A percentile compares a stretch with the other conserved stretches of the same genome.
These are phyloP conservation scores for Metschnikowia rubicola DNA, from an alignment of 805 yeast genomes.

Conservation along the genomic window DNA sequence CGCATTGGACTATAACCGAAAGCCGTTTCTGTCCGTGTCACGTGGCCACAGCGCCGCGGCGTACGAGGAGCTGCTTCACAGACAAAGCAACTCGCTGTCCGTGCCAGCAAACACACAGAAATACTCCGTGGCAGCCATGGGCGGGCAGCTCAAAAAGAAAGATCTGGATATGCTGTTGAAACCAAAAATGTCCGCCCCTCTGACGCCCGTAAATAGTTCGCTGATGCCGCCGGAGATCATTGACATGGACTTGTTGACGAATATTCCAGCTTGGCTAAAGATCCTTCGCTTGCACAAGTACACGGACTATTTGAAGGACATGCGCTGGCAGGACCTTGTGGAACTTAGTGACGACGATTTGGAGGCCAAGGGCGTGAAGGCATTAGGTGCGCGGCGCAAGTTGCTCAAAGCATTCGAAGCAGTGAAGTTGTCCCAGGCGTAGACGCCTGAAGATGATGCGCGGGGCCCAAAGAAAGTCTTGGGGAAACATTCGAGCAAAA, in stretches of 20 bases:
- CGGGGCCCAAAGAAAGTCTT: too few species aligned
- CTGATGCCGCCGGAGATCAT: slow-evolving; percentile 44
- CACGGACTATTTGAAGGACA: slow-evolving; percentile 73
- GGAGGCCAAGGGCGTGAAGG: slow-evolving; percentile 79
- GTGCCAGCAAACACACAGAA: slow-evolving; percentile 25
- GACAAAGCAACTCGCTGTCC: slow-evolving; percentile 35
- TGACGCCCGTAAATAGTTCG: slow-evolving; percentile 9
- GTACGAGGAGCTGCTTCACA: slow-evolving; percentile 36
- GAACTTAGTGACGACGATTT: slow-evolving; percentile 65
- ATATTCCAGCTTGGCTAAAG: slow-evolving; percentile 91
- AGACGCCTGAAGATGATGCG: not conserved
- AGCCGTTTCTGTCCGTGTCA: slow-evolving; percentile 11
- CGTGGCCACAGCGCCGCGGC: slow-evolving; percentile 9
- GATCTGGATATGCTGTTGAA: slow-evolving; percentile 6
- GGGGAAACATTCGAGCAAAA: too few species aligned
- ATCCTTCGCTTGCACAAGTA: slow-evolving; percentile 88
- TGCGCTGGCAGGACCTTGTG: slow-evolving; percentile 77
- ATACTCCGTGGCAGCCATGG: slow-evolving; percentile 5
- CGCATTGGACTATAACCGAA: slow-evolving; percentile 42
- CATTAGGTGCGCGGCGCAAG: slow-evolving; percentile 94
- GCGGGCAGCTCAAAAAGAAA: not conserved
- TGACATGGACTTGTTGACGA: slow-evolving; percentile 51
- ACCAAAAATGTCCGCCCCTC: slow-evolving; percentile 9
- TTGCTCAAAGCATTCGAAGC: slow-evolving; percentile 86
- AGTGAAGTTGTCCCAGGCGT: slow-evolving; percentile 42